Evolutionary conservation across 805 yeast species (phyloP).

Genomic region (Candida peoriensis): DNA sequence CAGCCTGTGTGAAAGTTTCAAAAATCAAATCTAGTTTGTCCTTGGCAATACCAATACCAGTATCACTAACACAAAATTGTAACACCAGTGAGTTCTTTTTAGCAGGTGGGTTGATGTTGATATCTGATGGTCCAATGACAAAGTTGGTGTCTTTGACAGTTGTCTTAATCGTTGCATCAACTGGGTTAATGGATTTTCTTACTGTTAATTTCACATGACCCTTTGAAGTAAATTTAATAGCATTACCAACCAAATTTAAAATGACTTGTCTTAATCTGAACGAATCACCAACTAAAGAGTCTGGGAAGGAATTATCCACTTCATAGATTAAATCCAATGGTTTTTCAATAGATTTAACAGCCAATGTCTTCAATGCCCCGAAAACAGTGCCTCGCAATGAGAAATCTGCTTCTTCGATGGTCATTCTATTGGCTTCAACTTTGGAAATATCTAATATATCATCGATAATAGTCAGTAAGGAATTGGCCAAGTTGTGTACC

Average conservation of each 20-base stretch:
- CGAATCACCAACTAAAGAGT: constrained; percentile 81
- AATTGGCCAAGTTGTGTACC: constrained; percentile 83
- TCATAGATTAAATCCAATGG: constrained; percentile 75
- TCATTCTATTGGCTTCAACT: constrained; percentile 92
- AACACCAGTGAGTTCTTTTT: constrained; percentile 39
- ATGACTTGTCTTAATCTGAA: constrained; percentile 85
- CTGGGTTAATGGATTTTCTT: constrained; percentile 40
- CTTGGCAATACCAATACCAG: constrained; percentile 85
- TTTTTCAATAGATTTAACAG: constrained; percentile 85
- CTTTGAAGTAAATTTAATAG: constrained; percentile 78
- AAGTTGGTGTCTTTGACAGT: constrained; percentile 26
- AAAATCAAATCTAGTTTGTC: constrained; percentile 82
- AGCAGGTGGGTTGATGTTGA: constrained; percentile 13
- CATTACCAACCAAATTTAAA: constrained; percentile 82
- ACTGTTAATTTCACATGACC: constrained; percentile 81
- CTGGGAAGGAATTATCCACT: constrained; percentile 85
- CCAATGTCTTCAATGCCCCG: constrained; percentile 84
- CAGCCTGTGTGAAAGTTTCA: constrained; percentile 90
- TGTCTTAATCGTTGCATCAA: constrained; percentile 16
- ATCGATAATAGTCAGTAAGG: constrained; percentile 80
- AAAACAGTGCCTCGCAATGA: constrained; percentile 82
- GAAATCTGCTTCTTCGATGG: constrained; percentile 84
- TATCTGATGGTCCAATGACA: constrained; percentile 22
- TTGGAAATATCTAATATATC: constrained; percentile 89
- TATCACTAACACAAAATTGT: constrained; percentile 84